phyloP scores from a whole-genome alignment of 2,329 filamentous ascomycete species.

The Sclerotinia borealis region DNA sequence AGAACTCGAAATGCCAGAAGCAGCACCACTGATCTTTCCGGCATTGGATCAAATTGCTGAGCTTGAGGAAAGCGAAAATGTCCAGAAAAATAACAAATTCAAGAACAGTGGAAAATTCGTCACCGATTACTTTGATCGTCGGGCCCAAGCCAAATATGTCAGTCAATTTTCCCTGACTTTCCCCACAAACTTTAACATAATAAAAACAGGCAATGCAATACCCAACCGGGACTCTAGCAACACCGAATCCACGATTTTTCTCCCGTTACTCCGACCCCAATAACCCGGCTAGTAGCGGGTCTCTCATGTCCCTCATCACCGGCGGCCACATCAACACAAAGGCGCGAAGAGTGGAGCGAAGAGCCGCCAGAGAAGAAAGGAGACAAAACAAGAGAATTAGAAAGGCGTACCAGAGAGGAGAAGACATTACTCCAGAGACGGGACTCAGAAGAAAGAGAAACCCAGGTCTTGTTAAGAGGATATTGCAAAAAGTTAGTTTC shows the following conservation, averaged over 20 bases:
- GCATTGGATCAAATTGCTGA: slow-evolving; percentile 31
- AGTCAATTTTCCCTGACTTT: background rate
- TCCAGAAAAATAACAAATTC: slow-evolving; percentile 29
- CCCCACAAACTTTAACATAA: background rate
- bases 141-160: slow-evolving; percentile 36
- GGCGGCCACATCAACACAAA: slow-evolving; percentile 37
- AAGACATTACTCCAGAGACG: slow-evolving; percentile 15
- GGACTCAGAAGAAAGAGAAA: slow-evolving; percentile 12
- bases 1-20: slow-evolving; percentile 35
- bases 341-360: background rate
- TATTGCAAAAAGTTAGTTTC: slow-evolving; percentile 30
- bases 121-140: slow-evolving; percentile 24
- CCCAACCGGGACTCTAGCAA: slow-evolving; percentile 36
- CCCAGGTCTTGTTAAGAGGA: slow-evolving; percentile 23
- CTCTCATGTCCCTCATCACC: slow-evolving; percentile 40
- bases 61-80: slow-evolving; percentile 19
- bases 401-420: slow-evolving; percentile 12
- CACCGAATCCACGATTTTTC: slow-evolving; percentile 35
- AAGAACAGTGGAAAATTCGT: slow-evolving; percentile 35
- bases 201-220: slow-evolving; percentile 29
- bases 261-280: slow-evolving; percentile 47
- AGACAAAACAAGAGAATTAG: slow-evolving; percentile 7
- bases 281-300: slow-evolving; percentile 44
- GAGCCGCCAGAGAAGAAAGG: background rate
- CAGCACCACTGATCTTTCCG: slow-evolving; percentile 37